phyloP scores from a whole-genome alignment of 768 basidiomycete species.

The Symmetrospora coprosmae region DNA sequence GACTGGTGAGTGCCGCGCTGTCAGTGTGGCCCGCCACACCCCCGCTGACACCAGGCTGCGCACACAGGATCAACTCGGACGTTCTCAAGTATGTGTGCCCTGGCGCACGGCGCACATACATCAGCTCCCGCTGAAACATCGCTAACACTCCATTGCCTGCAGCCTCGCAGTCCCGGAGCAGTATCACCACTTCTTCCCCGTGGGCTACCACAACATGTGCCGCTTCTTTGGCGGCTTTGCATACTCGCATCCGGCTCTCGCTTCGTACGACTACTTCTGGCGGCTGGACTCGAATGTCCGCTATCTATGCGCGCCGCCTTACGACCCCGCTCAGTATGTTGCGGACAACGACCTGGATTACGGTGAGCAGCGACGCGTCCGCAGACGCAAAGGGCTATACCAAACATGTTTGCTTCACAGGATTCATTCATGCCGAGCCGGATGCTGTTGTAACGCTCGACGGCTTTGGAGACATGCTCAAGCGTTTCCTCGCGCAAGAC shows the following conservation, averaged over 20 bases:
- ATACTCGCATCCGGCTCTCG: neutral
- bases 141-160: no score
- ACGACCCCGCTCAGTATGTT: neutral
- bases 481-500: neutral
- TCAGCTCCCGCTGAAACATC: neutral
- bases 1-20: no score
- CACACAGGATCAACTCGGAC: neutral
- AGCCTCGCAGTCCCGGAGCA: neutral
- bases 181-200: conserved; percentile 5
- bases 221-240: neutral
- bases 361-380: no score
- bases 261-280: neutral
- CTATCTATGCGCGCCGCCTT: neutral
- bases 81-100: neutral
- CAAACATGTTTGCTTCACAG: neutral
- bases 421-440: neutral
- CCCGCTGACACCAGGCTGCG: no score
- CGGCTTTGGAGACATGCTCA: neutral
- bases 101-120: neutral
- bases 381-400: no score
- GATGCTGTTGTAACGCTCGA: conserved; percentile 3
- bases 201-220: neutral
- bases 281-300: neutral
- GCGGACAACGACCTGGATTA: neutral
- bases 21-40: no score